Conservation (phyloP, 495 filamentous ascomycete genomes). For the Neurospora hispaniola region DNA sequence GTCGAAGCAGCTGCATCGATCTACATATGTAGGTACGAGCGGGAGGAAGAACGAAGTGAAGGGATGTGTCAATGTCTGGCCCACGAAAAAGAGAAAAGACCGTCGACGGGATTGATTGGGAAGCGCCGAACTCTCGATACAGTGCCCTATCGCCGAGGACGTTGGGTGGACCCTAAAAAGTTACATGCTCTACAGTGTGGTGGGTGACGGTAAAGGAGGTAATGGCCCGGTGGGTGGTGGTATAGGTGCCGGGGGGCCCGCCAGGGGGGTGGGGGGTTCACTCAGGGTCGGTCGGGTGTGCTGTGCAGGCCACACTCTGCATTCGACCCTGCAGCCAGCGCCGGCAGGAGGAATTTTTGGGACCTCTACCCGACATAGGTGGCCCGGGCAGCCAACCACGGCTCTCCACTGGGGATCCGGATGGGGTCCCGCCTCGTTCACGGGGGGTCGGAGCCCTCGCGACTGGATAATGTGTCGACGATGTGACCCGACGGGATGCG, state of each 20-base stretch:
- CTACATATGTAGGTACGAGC: background rate
- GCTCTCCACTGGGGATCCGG: background rate
- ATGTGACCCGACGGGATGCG: background rate
- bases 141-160: background rate
- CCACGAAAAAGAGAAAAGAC: background rate
- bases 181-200: background rate
- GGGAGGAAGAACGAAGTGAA: background rate
- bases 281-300: background rate
- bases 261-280: background rate
- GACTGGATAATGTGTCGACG: background rate
- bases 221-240: background rate
- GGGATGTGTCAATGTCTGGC: background rate
- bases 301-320: background rate
- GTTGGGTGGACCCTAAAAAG: background rate
- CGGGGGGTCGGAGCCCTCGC: background rate
- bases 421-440: background rate
- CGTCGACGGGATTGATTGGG: background rate
- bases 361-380: background rate
- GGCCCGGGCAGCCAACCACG: background rate
- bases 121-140: background rate
- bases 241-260: background rate
- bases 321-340: background rate
- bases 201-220: background rate
- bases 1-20: background rate
- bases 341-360: background rate